phyloP scores from a whole-genome alignment of 345 rosid genomes.

The Lenwebbia sp. region DNA sequence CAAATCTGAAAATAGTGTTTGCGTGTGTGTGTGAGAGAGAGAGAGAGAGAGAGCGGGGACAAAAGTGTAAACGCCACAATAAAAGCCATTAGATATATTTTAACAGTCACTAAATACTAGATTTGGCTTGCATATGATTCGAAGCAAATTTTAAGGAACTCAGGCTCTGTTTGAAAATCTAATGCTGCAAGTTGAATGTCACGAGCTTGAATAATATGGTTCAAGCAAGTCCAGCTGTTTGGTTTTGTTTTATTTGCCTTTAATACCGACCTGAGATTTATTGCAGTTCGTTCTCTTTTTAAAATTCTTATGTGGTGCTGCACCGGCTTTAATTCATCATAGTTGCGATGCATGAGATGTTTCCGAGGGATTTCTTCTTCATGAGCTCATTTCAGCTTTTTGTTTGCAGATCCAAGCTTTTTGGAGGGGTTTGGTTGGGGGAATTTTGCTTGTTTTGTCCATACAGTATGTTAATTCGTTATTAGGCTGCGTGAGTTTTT shows the following conservation, averaged over 20 bases:
- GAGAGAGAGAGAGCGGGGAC: background rate
- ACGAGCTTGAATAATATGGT: background rate
- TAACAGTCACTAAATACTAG: background rate
- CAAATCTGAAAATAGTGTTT: background rate
- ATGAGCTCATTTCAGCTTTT: background rate
- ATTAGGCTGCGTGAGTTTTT: constrained; percentile 49
- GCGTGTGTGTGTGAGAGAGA: background rate
- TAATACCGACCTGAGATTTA: background rate
- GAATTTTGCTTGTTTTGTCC: constrained; percentile 41
- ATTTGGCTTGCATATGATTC: background rate
- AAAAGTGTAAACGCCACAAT: background rate
- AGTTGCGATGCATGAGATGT: background rate
- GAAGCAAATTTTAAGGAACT: background rate
- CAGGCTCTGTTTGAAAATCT: background rate
- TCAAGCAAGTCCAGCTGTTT: background rate
- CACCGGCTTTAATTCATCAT: background rate
- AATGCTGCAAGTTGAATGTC: background rate
- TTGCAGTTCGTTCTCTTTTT: background rate
- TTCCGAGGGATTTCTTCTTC: background rate
- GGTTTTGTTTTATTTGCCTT: background rate
- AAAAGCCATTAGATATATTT: background rate
- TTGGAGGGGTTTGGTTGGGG: constrained; percentile 55
- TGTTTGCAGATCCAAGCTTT: constrained; percentile 47
- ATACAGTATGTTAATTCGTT: constrained; percentile 56
- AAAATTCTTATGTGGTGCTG: background rate